These are phyloP conservation scores for Plasmodium blacklocki DNA, from an alignment of 169 alveolate genomes.

Conservation along the genomic window DNA sequence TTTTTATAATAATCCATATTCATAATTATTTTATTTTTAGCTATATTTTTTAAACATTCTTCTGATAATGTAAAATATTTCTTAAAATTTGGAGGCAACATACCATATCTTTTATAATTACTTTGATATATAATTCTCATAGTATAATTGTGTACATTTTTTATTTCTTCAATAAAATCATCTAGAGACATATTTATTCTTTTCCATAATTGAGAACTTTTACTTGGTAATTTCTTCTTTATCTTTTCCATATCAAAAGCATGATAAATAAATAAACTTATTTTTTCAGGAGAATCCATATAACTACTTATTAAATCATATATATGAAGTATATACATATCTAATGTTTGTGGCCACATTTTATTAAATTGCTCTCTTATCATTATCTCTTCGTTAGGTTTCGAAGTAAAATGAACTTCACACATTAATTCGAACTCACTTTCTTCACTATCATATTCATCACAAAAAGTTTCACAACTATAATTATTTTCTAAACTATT, in stretches of 20 bases:
- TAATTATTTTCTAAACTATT: conserved; percentile 8
- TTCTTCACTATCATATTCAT: conserved; percentile 28
- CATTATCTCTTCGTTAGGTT: conserved; percentile 38
- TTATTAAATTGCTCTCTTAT: conserved; percentile 67
- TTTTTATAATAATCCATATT: conserved; percentile 63
- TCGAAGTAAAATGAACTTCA: conserved; percentile 54
- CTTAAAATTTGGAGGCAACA: conserved; percentile 67
- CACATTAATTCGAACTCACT: conserved; percentile 41
- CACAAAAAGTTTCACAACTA: conserved; percentile 1
- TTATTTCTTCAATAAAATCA: conserved; percentile 72
- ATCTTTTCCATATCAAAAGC: conserved; percentile 74
- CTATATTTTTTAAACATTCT: conserved; percentile 34
- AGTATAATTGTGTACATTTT: conserved; percentile 71
- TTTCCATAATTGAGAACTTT: conserved; percentile 74
- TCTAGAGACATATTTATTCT: conserved; percentile 73
- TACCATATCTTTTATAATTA: conserved; percentile 57
- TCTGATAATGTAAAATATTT: conserved; percentile 68
- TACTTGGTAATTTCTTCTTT: conserved; percentile 70
- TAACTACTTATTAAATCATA: conserved; percentile 75
- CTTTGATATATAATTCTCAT: conserved; percentile 65
- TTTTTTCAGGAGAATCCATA: conserved; percentile 74
- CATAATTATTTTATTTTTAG: conserved; percentile 75
- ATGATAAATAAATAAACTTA: conserved; percentile 72
- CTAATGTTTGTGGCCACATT: conserved; percentile 65
- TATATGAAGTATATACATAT: conserved; percentile 62